A percentile compares a stretch with the other conserved stretches of the same genome.
phyloP scores from a whole-genome alignment of 2,329 filamentous ascomycete species.

The Teratosphaeria zuluensis region DNA sequence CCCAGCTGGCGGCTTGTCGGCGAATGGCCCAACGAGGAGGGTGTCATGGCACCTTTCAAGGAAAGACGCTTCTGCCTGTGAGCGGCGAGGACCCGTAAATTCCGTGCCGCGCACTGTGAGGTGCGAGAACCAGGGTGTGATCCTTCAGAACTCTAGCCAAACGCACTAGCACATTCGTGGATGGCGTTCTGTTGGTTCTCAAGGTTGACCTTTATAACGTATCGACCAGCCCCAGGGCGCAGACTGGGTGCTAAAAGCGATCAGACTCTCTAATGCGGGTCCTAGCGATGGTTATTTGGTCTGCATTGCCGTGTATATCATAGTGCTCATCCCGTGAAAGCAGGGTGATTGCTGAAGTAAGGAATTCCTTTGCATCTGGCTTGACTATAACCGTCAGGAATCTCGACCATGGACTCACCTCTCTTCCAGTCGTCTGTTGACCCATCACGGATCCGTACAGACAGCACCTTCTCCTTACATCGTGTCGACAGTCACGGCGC shows the following conservation, averaged over 20 bases:
- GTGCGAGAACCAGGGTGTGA: background rate
- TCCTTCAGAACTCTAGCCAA: background rate
- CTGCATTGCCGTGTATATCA: constrained; percentile 12
- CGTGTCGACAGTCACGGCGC: constrained; percentile 17
- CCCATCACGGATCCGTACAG: constrained; percentile 13
- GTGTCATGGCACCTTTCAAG: background rate
- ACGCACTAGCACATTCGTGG: constrained; percentile 13
- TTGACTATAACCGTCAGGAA: background rate
- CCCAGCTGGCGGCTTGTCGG: background rate
- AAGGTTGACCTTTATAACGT: constrained; percentile 17
- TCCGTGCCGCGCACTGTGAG: background rate
- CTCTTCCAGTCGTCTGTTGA: constrained; percentile 18
- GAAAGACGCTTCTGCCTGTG: background rate
- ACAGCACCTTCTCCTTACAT: constrained; percentile 17
- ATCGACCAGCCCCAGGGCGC: constrained; percentile 15
- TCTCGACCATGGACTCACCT: constrained; percentile 25
- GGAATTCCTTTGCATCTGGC: constrained; percentile 8
- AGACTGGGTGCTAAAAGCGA: constrained; percentile 14
- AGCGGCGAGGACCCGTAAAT: background rate
- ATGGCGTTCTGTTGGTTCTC: constrained; percentile 15
- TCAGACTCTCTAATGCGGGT: constrained; percentile 12
- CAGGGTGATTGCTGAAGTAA: constrained; percentile 5
- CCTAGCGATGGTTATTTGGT: constrained; percentile 12
- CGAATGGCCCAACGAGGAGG: background rate
- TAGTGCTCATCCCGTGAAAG: constrained; percentile 6